These are phyloP conservation scores for Luzula sylvatica DNA, from an alignment of 176 grass and related monocot genomes.

Conservation along the genomic window DNA sequence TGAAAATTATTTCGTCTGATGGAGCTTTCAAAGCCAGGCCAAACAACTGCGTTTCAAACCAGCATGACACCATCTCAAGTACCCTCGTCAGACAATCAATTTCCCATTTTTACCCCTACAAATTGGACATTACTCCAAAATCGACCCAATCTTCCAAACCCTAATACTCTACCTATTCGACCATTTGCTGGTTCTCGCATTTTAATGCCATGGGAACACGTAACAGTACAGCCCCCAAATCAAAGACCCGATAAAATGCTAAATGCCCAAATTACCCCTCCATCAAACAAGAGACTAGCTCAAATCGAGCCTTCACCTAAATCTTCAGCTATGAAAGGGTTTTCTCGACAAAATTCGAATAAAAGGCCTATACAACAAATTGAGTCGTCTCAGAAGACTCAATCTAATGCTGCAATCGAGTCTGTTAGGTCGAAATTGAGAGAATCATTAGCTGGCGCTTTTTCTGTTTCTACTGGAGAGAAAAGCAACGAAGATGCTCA, in stretches of 20 bases:
- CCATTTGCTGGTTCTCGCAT: conserved; percentile 11
- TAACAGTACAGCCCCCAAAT: conserved; percentile 3
- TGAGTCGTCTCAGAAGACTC: conserved; percentile 16
- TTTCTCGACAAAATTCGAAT: conserved; percentile 19
- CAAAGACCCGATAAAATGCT: neutral
- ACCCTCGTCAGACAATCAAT: conserved; percentile 11
- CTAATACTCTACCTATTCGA: conserved; percentile 1
- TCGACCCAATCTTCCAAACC: neutral
- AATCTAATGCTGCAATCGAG: conserved; percentile 12
- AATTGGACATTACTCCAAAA: conserved; percentile 2
- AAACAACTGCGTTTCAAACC: conserved; percentile 13
- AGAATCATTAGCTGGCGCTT: conserved; percentile 36
- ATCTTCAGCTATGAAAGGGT: neutral
- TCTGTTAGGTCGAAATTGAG: conserved; percentile 48
- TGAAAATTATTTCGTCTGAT: neutral
- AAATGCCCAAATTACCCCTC: conserved; percentile 9
- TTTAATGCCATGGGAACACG: conserved; percentile 21
- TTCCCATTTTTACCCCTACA: conserved; percentile 16
- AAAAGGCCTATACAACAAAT: conserved; percentile 27
- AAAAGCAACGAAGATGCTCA: conserved; percentile 9
- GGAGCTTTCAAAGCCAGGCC: conserved; percentile 15
- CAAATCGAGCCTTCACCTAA: conserved; percentile 18
- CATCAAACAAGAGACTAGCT: neutral
- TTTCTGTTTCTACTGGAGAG: conserved; percentile 36
- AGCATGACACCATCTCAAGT: conserved; percentile 3